A percentile compares a stretch with the other conserved stretches of the same genome.
These are phyloP conservation scores for Artemisia argyi DNA, from an alignment of 129 eudicot genomes.

Conservation along the genomic window DNA sequence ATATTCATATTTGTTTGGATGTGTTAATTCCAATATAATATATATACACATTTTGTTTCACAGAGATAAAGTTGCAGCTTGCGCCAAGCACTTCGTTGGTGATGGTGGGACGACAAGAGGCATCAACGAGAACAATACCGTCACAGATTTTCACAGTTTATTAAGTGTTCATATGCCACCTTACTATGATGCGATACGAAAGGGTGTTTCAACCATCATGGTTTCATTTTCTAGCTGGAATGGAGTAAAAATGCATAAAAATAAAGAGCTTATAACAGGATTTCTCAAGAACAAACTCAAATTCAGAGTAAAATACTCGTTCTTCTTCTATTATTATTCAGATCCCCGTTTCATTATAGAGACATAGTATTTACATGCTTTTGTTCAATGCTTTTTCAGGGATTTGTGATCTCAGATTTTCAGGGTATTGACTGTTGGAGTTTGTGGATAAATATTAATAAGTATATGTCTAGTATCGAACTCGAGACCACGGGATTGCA, in stretches of 20 bases:
- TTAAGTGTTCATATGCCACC: slow-evolving; percentile 85
- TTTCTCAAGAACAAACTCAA: slow-evolving; percentile 64
- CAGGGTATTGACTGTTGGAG: too few relatives aligned
- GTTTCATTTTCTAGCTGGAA: slow-evolving; percentile 90
- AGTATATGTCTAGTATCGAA: too few relatives aligned
- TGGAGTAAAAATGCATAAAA: slow-evolving; percentile 73
- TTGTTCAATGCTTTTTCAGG: slow-evolving; percentile 37
- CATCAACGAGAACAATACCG: slow-evolving; percentile 61
- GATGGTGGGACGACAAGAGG: slow-evolving; percentile 89
- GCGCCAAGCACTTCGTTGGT: slow-evolving; percentile 95
- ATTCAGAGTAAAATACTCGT: slow-evolving; percentile 53
- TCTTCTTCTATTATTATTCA: neutral
- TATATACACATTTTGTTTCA: neutral
- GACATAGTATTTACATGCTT: neutral
- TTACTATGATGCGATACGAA: slow-evolving; percentile 61
- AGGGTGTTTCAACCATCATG: slow-evolving; percentile 85
- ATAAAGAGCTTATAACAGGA: slow-evolving; percentile 58
- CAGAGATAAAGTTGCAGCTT: slow-evolving; percentile 83
- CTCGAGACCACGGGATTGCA: too few relatives aligned
- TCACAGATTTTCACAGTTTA: slow-evolving; percentile 50
- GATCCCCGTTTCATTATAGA: neutral
- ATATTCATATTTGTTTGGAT: too few relatives aligned
- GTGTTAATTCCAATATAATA: too few relatives aligned
- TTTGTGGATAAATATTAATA: too few relatives aligned
- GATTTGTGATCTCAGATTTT: slow-evolving; percentile 91